Conservation (phyloP, 2,329 filamentous ascomycete genomes). For the Penicillium sp. region DNA sequence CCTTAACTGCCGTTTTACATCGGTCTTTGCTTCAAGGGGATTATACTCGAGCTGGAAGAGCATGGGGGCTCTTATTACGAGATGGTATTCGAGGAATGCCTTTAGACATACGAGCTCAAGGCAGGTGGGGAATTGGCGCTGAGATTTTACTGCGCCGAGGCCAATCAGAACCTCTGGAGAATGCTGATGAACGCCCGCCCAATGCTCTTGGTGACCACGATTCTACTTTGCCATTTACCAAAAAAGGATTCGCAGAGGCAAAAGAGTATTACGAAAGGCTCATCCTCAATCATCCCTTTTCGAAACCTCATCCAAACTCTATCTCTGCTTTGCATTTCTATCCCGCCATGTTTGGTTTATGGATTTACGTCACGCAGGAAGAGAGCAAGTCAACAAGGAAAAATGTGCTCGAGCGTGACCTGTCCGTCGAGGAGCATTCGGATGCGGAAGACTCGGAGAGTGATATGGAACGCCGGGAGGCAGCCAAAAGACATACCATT, state of each 20-base stretch:
- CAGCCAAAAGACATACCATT: constrained; percentile 36
- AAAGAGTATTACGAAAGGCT: constrained; percentile 73
- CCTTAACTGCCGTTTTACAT: constrained; percentile 69
- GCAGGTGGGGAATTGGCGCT: constrained; percentile 79
- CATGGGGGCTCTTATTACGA: constrained; percentile 71
- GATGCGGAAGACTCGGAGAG: constrained; percentile 32
- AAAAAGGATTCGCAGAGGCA: constrained; percentile 55
- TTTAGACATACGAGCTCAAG: constrained; percentile 67
- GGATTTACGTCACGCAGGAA: constrained; percentile 71
- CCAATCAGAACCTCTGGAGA: constrained; percentile 19
- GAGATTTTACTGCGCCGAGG: constrained; percentile 71
- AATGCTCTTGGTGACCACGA: constrained; percentile 1
- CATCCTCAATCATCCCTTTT: constrained; percentile 73
- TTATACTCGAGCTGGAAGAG: constrained; percentile 67
- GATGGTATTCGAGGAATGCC: constrained; percentile 55
- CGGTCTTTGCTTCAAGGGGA: constrained; percentile 69
- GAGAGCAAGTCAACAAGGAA: constrained; percentile 53
- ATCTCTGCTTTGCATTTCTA: constrained; percentile 74
- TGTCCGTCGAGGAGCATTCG: constrained; percentile 26
- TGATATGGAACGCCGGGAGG: constrained; percentile 17
- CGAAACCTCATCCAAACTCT: constrained; percentile 56
- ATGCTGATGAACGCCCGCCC: neutral
- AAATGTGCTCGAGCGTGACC: constrained; percentile 30
- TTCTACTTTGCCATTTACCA: constrained; percentile 35
- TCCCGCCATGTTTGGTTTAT: constrained; percentile 74